Base-by-base conservation (phyloP, 2,329 filamentous ascomycete genomes). In the Alternaria sp. region DNA sequence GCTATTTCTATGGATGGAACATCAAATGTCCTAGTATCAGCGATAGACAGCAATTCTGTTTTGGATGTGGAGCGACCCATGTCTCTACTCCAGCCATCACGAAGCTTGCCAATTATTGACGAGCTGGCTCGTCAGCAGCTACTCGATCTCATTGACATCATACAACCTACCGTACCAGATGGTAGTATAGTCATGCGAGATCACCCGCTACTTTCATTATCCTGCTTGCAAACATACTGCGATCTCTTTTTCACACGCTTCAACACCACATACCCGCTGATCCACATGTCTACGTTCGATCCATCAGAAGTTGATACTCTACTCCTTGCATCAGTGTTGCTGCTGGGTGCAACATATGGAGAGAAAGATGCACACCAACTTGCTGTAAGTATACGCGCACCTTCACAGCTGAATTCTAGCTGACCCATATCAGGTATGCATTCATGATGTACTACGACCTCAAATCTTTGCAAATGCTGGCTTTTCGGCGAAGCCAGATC, bases 341-440 rank as follows among this genome's bases (percentile, higher is more conserved):
- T 87, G 3, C 81, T 89, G n/a, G 87, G 87, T 0, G 87, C 87
- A 0, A 89, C 87, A 0, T 89, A 89, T 64, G 82, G 83, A 11
- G 83, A 81, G 52, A 87, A 87, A 54, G 84, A 85, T 39, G 82
- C 85, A 0, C 87, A 89, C 64, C 82, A 87, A 51, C 76, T 89
- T 3, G 86, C 87, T 7, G 85, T 79, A 70, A 65, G 74, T 69
- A 36, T 28, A 43, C 22, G 5, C 61, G 72, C 68, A 36, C 30
- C 44, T 28, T n/a, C 24, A 14, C 18, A 7, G 18, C 36, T 22
- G 38, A 24, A n/a, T 16, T 43, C 7, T 7, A 51, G 49, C 48
- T 65, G 12, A 62, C 7, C 32, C n/a, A 16, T 59, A 8, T 14
- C 3, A 78, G 76, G 75, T 89, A 1, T 87, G 86, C 59, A 85